A percentile compares a stretch with the other conserved stretches of the same genome.
Evolutionary conservation across 1,284 basidiomycete genomes (phyloP).

Genomic region (Entoloma clypeatum): DNA sequence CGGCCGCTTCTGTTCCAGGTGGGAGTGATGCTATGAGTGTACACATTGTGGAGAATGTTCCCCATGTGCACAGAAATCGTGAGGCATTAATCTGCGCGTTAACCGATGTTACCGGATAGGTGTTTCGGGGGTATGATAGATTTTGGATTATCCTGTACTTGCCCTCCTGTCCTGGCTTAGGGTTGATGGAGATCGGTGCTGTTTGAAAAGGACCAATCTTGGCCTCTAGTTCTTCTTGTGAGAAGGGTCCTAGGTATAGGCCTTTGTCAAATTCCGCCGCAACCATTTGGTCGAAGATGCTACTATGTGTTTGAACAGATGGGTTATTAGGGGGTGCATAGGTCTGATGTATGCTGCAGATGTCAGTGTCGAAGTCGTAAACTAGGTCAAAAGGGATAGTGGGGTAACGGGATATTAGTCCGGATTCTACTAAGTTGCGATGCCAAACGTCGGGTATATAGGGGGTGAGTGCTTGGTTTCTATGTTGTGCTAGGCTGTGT

Average conservation of each 20-base stretch:
- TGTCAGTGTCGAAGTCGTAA: too few species aligned
- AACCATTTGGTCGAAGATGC: too few species aligned
- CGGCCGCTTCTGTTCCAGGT: slow-evolving; percentile 31
- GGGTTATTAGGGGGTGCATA: too few species aligned
- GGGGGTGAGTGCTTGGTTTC: too few species aligned
- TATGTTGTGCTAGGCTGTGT: too few species aligned
- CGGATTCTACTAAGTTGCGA: too few species aligned
- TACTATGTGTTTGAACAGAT: too few species aligned
- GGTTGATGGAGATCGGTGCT: slow-evolving; percentile 34
- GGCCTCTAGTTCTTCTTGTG: slow-evolving; percentile 21
- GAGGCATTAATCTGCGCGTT: slow-evolving; percentile 32
- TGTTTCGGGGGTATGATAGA: slow-evolving; percentile 30
- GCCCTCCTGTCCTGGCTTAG: slow-evolving; percentile 28
- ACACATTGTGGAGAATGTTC: slow-evolving; percentile 30
- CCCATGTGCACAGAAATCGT: slow-evolving; percentile 37
- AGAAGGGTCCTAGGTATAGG: slow-evolving; percentile 32
- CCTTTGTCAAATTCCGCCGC: slow-evolving; percentile 27
- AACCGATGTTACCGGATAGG: slow-evolving; percentile 25
- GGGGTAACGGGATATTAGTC: too few species aligned
- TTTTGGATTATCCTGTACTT: slow-evolving; percentile 37
- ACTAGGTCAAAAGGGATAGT: too few species aligned
- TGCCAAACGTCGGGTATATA: too few species aligned
- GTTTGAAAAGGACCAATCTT: slow-evolving; percentile 37
- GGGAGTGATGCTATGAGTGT: slow-evolving; percentile 28
- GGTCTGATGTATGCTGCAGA: too few species aligned